Conservation (phyloP, 2,329 filamentous ascomycete species). For the Diaporthe eres region DNA sequence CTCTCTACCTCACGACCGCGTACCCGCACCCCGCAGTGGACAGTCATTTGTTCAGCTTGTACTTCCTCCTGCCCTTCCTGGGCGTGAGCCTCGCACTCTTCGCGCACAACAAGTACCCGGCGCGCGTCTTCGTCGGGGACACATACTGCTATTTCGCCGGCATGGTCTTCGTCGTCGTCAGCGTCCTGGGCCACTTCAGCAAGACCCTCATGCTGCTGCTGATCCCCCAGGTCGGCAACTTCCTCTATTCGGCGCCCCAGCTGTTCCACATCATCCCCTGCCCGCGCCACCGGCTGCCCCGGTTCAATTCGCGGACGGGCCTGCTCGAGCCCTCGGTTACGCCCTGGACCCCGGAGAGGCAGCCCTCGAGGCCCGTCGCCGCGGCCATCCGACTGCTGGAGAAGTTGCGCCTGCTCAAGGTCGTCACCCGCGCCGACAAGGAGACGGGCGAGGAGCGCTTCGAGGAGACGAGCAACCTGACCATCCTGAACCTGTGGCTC, state of each 20-base stretch:
- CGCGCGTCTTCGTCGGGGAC: conserved; percentile 95
- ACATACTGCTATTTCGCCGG: conserved; percentile 99
- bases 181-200: conserved; percentile 96
- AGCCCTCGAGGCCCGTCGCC: conserved; percentile 76
- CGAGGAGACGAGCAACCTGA: conserved; percentile 88
- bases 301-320: conserved; percentile 87
- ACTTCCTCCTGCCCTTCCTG: conserved; percentile 93
- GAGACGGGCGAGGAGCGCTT: conserved; percentile 68
- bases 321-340: conserved; percentile 90
- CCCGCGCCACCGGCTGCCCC: conserved; percentile 90
- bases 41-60: conserved; percentile 95
- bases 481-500: conserved; percentile 94
- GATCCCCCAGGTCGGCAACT: conserved; percentile 96
- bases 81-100: conserved; percentile 91
- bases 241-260: conserved; percentile 92
- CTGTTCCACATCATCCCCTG: conserved; percentile 92
- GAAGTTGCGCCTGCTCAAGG: conserved; percentile 75
- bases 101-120: conserved; percentile 95
- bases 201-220: conserved; percentile 95
- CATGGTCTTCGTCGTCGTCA: conserved; percentile 98
- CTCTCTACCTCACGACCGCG: conserved; percentile 85
- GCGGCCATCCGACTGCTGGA: conserved; percentile 77
- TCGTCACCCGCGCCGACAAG: conserved; percentile 73
- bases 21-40: conserved; percentile 95
- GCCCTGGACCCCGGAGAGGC: conserved; percentile 76